phyloP scores from a whole-genome alignment of 257 asterid species.

The Fraxinus quadrangulata region DNA sequence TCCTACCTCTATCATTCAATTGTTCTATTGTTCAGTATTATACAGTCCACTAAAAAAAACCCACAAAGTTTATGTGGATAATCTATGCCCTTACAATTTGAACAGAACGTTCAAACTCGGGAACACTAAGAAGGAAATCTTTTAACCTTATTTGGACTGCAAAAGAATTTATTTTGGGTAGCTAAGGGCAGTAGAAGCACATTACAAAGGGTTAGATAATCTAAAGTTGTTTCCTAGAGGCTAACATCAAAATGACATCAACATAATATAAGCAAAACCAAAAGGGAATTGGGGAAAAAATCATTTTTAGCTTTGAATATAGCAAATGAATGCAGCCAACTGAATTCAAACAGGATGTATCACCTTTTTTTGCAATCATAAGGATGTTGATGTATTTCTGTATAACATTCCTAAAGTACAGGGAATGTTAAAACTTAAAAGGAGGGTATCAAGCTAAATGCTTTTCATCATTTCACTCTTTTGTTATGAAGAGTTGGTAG shows the following conservation, averaged over 20 bases:
- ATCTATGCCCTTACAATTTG: background rate
- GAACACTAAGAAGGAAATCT: background rate
- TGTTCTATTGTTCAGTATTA: background rate
- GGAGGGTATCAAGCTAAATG: slow-evolving; percentile 7
- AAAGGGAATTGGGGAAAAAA: background rate
- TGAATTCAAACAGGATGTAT: background rate
- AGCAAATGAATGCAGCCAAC: background rate
- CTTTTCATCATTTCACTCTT: background rate
- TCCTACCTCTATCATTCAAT: too few species aligned
- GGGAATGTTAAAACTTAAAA: slow-evolving; percentile 6
- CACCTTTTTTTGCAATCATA: background rate
- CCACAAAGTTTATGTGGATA: background rate
- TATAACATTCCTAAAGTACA: slow-evolving; percentile 10
- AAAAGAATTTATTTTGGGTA: background rate
- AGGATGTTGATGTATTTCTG: background rate
- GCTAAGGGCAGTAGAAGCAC: background rate
- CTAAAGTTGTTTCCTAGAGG: background rate
- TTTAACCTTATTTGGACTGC: too few species aligned
- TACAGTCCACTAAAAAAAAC: background rate
- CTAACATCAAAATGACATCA: background rate
- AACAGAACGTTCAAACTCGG: background rate
- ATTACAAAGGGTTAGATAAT: background rate
- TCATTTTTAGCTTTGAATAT: too few species aligned
- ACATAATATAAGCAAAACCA: background rate
- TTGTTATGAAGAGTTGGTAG: too few species aligned